These are phyloP conservation scores for Lichina pygmaea DNA, from an alignment of 495 filamentous ascomycete genomes.

Conservation along the genomic window DNA sequence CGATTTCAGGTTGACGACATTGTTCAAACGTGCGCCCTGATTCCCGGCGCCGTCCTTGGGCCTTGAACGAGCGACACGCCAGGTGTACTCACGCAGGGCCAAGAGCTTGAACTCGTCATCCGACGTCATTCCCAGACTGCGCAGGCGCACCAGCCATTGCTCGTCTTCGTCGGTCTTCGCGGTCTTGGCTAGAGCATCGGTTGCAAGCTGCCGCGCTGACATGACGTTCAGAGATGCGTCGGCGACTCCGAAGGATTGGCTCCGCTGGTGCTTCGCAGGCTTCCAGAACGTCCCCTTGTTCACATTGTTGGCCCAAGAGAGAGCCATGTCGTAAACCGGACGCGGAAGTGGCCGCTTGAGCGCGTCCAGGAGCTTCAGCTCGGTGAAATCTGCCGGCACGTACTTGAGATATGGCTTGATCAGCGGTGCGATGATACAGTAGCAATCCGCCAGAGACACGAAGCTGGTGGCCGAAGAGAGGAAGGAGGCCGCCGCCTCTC, in stretches of 20 bases:
- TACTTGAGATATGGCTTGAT: constrained; percentile 61
- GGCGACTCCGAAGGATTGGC: constrained; percentile 34
- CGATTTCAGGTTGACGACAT: constrained; percentile 39
- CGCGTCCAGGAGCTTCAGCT: constrained; percentile 49
- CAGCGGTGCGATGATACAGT: constrained; percentile 58
- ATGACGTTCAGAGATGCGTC: constrained; percentile 12
- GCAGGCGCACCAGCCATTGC: constrained; percentile 64
- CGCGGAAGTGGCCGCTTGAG: constrained; percentile 65
- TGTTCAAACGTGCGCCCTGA: constrained; percentile 26
- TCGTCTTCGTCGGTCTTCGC: constrained; percentile 85
- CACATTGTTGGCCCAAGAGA: constrained; percentile 60
- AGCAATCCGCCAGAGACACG: constrained; percentile 54
- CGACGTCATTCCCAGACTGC: constrained; percentile 51
- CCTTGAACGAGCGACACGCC: constrained; percentile 51
- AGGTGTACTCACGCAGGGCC: constrained; percentile 71
- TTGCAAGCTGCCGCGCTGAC: constrained; percentile 3
- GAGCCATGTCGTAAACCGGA: constrained; percentile 55
- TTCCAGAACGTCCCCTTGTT: constrained; percentile 76
- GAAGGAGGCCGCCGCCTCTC: constrained; percentile 66
- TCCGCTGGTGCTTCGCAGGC: constrained; percentile 32
- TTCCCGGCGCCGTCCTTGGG: constrained; percentile 21
- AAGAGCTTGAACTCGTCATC: constrained; percentile 86
- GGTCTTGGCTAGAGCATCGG: constrained; percentile 19
- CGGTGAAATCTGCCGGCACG: constrained; percentile 32
- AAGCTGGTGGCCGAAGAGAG: constrained; percentile 49